Evolutionary conservation across 2,329 filamentous ascomycete species (phyloP).

Genomic region (Penicillium italicum): DNA sequence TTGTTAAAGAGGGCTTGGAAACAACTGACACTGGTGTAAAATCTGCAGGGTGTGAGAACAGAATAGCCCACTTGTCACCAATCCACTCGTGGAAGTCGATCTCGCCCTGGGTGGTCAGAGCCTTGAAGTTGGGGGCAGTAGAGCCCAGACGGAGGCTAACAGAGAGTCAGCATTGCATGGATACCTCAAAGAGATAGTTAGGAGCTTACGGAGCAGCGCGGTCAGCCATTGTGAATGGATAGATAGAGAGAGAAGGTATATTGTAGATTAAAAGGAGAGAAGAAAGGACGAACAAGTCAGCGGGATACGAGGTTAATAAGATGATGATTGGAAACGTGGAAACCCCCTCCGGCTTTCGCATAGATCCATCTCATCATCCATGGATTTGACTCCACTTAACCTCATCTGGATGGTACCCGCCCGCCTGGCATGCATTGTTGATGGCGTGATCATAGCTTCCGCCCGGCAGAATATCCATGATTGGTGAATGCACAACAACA

Average conservation of each 20-base stretch:
- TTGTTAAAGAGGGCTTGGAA: neutral
- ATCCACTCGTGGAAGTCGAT: slow-evolving; percentile 72
- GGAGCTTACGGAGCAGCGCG: slow-evolving; percentile 43
- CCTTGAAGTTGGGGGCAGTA: slow-evolving; percentile 66
- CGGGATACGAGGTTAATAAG: neutral
- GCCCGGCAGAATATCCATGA: slow-evolving; percentile 29
- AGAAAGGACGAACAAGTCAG: neutral
- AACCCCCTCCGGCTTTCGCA: slow-evolving; percentile 13
- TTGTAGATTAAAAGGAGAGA: slow-evolving; percentile 4
- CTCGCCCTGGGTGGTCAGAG: slow-evolving; percentile 62
- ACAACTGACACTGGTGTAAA: slow-evolving; percentile 63
- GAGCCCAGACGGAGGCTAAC: slow-evolving; percentile 61
- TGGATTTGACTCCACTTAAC: slow-evolving; percentile 11
- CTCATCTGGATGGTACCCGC: neutral
- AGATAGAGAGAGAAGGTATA: neutral
- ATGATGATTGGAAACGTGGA: neutral
- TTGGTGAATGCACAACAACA: slow-evolving; percentile 22
- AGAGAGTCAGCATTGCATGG: slow-evolving; percentile 8
- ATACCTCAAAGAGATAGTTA: neutral
- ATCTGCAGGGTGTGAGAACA: slow-evolving; percentile 71
- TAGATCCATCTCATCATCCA: slow-evolving; percentile 12
- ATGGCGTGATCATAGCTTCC: slow-evolving; percentile 25
- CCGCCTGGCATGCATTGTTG: slow-evolving; percentile 10
- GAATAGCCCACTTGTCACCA: slow-evolving; percentile 65
- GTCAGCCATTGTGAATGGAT: slow-evolving; percentile 40